phyloP scores from a whole-genome alignment of 495 filamentous ascomycete genomes.

The Schizothecium vesticola region DNA sequence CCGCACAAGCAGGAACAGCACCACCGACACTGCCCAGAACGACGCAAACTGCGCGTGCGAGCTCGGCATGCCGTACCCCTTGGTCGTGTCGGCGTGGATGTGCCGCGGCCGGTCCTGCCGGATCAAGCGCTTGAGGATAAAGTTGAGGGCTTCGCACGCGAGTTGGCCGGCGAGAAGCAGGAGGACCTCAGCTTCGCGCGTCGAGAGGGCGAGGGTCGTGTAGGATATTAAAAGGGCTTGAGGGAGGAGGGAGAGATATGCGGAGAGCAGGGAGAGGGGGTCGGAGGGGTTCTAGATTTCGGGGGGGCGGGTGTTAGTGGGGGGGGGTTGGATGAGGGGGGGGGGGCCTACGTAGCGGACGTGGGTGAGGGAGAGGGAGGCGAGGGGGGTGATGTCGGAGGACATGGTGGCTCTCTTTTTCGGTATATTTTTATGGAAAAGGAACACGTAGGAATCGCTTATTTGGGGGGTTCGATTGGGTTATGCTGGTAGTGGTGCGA shows the following conservation, averaged over 20 bases:
- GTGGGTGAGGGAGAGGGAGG: slow-evolving; percentile 89
- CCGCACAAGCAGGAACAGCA: slow-evolving; percentile 74
- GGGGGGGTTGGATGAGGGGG: slow-evolving; percentile 13
- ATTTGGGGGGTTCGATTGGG: background rate
- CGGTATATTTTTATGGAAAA: background rate
- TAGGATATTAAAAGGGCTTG: slow-evolving; percentile 88
- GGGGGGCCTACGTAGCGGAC: slow-evolving; percentile 75
- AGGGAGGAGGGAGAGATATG: slow-evolving; percentile 88
- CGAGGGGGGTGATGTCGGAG: slow-evolving; percentile 60
- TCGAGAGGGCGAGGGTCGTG: slow-evolving; percentile 80
- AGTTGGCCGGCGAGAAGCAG: slow-evolving; percentile 92
- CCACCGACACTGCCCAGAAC: slow-evolving; percentile 79
- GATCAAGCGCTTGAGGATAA: slow-evolving; percentile 79
- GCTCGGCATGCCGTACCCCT: slow-evolving; percentile 98
- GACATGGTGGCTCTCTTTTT: slow-evolving; percentile 37
- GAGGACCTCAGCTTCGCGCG: slow-evolving; percentile 82
- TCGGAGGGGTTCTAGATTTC: slow-evolving; percentile 87
- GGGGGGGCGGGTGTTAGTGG: background rate
- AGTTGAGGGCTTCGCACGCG: slow-evolving; percentile 90
- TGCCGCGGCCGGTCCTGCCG: slow-evolving; percentile 82
- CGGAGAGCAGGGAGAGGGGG: slow-evolving; percentile 76
- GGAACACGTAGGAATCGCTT: background rate
- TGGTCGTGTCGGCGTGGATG: slow-evolving; percentile 63
- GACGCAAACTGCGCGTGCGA: slow-evolving; percentile 92
- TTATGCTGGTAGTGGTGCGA: background rate